Percentiles rank a stretch among this genome's conserved stretches.
These are phyloP conservation scores for Penicillium sp. DNA, from an alignment of 2,329 filamentous ascomycete genomes.

Conservation along the genomic window DNA sequence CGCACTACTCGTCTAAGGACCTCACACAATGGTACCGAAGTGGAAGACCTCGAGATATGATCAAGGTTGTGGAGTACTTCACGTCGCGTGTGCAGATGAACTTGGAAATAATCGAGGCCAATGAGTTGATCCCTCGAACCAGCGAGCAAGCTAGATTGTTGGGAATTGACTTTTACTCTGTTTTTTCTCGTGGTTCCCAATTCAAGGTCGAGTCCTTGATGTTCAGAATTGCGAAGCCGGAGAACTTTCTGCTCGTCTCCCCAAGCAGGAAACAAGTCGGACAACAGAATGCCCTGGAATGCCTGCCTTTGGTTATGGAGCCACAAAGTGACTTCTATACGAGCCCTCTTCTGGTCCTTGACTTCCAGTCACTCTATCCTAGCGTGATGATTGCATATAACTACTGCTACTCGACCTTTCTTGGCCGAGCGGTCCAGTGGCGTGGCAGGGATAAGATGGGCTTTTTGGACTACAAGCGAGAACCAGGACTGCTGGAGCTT, in stretches of 20 bases:
- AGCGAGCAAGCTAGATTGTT: conserved; percentile 92
- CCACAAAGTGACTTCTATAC: conserved; percentile 93
- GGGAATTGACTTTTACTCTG: conserved; percentile 95
- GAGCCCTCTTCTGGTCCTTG: conserved; percentile 84
- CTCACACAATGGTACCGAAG: conserved; percentile 82
- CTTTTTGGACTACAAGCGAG: conserved; percentile 81
- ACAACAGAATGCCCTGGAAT: conserved; percentile 90
- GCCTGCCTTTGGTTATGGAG: conserved; percentile 94
- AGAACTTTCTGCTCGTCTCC: conserved; percentile 88
- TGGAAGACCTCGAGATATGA: conserved; percentile 66
- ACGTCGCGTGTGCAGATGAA: conserved; percentile 74
- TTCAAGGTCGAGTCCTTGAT: conserved; percentile 99
- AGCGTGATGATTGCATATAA: conserved; percentile 99
- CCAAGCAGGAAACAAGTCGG: conserved; percentile 91
- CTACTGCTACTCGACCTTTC: conserved; percentile 95
- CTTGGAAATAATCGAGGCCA: conserved; percentile 86
- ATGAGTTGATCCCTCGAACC: conserved; percentile 83
- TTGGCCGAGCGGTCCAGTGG: conserved; percentile 84
- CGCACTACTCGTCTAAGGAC: conserved; percentile 78
- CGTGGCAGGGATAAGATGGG: conserved; percentile 94
- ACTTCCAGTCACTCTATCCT: conserved; percentile 95
- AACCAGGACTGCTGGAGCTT: conserved; percentile 72
- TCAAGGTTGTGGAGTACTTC: conserved; percentile 78
- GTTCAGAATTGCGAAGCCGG: conserved; percentile 97
- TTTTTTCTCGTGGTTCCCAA: conserved; percentile 91